phyloP scores from a whole-genome alignment of 1,139 yeast species.

The Geotrichum australiense region DNA sequence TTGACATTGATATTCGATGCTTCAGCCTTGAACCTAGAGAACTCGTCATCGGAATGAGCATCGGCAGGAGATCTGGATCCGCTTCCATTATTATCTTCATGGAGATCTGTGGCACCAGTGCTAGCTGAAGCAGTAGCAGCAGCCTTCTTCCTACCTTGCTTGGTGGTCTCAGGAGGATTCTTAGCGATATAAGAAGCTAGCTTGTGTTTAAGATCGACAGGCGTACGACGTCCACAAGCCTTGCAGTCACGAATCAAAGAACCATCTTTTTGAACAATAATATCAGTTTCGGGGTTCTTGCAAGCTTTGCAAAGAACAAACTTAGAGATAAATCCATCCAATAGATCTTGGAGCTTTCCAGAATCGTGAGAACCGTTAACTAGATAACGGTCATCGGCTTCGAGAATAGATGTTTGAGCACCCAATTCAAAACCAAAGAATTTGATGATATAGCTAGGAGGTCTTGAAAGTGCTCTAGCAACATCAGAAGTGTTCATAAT shows the following conservation, averaged over 20 bases:
- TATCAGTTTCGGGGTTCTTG: constrained; percentile 96
- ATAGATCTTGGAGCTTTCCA: constrained; percentile 79
- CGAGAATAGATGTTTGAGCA: constrained; percentile 84
- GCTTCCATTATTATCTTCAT: constrained; percentile 30
- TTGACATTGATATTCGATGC: constrained; percentile 59
- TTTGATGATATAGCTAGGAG: constrained; percentile 84
- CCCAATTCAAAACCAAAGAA: constrained; percentile 96
- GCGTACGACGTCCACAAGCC: constrained; percentile 93
- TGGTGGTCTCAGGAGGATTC: constrained; percentile 73
- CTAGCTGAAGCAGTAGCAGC: constrained; percentile 86
- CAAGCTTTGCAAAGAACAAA: constrained; percentile 93
- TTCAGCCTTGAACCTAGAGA: constrained; percentile 76
- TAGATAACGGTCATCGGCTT: constrained; percentile 74
- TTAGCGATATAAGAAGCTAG: constrained; percentile 79
- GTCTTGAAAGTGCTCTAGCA: constrained; percentile 90
- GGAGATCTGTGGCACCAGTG: constrained; percentile 82
- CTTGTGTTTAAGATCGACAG: constrained; percentile 80
- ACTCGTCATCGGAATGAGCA: constrained; percentile 59
- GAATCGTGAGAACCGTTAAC: constrained; percentile 96
- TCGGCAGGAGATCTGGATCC: constrained; percentile 31
- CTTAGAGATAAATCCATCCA: constrained; percentile 89
- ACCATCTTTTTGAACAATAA: constrained; percentile 71
- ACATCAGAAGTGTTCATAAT: constrained; percentile 86
- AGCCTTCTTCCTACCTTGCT: constrained; percentile 49
- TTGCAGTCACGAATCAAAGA: constrained; percentile 86